Conservation (phyloP, 495 filamentous ascomycete species). For the Hypoxylon fuscum region DNA sequence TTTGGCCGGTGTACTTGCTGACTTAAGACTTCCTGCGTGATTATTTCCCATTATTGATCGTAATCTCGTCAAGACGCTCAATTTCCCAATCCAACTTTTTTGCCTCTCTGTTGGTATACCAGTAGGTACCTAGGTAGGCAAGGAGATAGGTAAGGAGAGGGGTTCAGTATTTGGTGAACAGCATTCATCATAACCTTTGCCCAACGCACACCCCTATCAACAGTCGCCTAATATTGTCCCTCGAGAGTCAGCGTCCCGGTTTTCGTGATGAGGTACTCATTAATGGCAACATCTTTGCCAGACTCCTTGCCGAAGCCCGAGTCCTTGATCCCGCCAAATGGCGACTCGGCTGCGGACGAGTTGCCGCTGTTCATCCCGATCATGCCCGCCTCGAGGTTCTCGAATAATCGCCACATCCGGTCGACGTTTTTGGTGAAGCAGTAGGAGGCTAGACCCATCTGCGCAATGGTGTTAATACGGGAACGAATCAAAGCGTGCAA, state of each 20-base stretch:
- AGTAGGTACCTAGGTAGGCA: too few species aligned
- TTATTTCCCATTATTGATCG: too few species aligned
- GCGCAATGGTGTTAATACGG: background rate
- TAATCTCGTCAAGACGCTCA: too few species aligned
- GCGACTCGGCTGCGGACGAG: constrained; percentile 72
- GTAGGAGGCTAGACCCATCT: constrained; percentile 75
- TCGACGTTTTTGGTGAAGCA: constrained; percentile 80
- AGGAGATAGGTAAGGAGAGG: too few species aligned
- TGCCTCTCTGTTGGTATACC: too few species aligned
- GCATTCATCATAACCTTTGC: too few species aligned
- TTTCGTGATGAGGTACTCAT: constrained; percentile 77
- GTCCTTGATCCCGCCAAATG: constrained; percentile 81
- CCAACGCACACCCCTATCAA: too few species aligned
- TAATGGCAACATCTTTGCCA: constrained; percentile 74
- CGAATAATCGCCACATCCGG: constrained; percentile 74
- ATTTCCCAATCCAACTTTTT: too few species aligned
- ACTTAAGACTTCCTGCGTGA: too few species aligned
- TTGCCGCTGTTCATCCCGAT: constrained; percentile 76
- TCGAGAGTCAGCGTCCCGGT: constrained; percentile 73
- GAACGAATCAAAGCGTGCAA: constrained; percentile 1
- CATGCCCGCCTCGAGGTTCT: constrained; percentile 81
- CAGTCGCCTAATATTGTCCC: constrained; percentile 58
- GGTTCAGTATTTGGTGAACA: too few species aligned
- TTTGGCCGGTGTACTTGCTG: background rate
- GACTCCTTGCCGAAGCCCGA: constrained; percentile 80